Percentiles rank a stretch among this genome's conserved stretches.
These are phyloP conservation scores for Coemansia sp. DNA, from an alignment of 192 early-diverging fungal species.

Conservation along the genomic window DNA sequence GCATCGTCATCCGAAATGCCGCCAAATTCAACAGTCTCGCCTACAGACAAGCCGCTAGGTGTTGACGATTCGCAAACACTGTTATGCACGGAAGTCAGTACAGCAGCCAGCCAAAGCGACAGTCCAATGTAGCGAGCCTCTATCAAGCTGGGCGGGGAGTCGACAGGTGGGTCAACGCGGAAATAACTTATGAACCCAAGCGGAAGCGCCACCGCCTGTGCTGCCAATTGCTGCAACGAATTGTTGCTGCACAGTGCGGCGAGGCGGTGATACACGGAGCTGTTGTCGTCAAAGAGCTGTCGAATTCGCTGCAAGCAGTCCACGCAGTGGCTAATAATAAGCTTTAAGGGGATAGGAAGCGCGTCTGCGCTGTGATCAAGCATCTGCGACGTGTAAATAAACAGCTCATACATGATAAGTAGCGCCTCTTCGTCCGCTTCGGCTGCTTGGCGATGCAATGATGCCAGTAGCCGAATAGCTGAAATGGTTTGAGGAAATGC, in stretches of 20 bases:
- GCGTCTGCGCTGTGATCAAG: not conserved
- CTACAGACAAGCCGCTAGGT: too few species aligned
- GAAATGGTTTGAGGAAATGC: slow-evolving; percentile 30
- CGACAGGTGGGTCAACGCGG: slow-evolving; percentile 9
- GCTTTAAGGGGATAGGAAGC: slow-evolving; percentile 6
- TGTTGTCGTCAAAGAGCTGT: not conserved
- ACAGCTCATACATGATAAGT: slow-evolving; percentile 27
- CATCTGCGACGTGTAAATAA: slow-evolving; percentile 25
- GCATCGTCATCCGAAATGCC: not conserved
- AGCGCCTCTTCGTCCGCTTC: slow-evolving; percentile 3
- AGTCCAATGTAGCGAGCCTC: slow-evolving; percentile 31
- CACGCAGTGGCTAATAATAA: slow-evolving; percentile 12
- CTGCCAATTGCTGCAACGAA: not conserved
- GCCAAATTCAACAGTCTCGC: not conserved
- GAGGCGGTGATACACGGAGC: not conserved
- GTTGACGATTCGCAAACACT: not conserved
- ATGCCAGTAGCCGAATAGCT: slow-evolving; percentile 26
- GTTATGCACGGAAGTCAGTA: not conserved
- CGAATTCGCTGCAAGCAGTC: slow-evolving; percentile 16
- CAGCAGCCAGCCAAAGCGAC: slow-evolving; percentile 29
- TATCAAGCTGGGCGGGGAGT: slow-evolving; percentile 1
- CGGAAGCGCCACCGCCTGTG: slow-evolving; percentile 21
- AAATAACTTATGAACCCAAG: slow-evolving; percentile 29
- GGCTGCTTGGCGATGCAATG: slow-evolving; percentile 7
- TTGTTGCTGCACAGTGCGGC: not conserved